A percentile compares a stretch with the other conserved stretches of the same genome.
phyloP scores from a whole-genome alignment of 305 asterid genomes.

The Fraxinus angustifolia region DNA sequence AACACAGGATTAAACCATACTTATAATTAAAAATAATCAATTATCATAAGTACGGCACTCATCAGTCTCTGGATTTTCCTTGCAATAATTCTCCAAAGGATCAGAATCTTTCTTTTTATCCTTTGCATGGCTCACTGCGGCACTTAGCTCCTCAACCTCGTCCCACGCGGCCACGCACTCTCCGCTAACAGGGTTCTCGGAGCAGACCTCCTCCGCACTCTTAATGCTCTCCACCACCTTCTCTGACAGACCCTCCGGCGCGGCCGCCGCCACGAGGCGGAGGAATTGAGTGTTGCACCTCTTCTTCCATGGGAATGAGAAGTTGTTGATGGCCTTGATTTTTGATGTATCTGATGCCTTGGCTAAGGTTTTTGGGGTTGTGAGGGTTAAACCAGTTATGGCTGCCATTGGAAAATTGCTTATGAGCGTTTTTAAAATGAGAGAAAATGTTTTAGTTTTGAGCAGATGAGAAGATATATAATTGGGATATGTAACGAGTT shows the following conservation, averaged over 20 bases:
- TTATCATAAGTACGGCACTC: conserved; percentile 63
- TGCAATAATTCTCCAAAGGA: conserved; percentile 70
- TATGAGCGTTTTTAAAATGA: background rate
- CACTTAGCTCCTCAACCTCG: conserved; percentile 98
- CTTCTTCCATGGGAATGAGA: conserved; percentile 38
- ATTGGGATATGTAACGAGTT: conserved; percentile 13
- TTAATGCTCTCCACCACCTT: conserved; percentile 83
- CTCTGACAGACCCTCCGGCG: conserved; percentile 58
- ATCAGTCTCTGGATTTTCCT: conserved; percentile 63
- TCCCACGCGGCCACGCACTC: conserved; percentile 99
- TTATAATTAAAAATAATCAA: conserved; percentile 7
- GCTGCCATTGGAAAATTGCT: conserved; percentile 47
- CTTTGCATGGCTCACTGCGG: conserved; percentile 86
- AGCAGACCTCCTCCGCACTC: conserved; percentile 62
- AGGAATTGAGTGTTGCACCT: conserved; percentile 24
- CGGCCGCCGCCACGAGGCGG: conserved; percentile 51
- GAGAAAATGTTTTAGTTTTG: background rate
- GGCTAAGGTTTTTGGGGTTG: conserved; percentile 38
- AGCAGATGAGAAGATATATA: conserved; percentile 16
- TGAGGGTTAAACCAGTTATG: conserved; percentile 49
- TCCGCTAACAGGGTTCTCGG: conserved; percentile 60
- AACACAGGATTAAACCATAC: background rate
- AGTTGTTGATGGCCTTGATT: conserved; percentile 6
- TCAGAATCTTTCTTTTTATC: conserved; percentile 62
- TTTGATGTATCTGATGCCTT: conserved; percentile 35